Percentiles rank a stretch among this genome's conserved stretches.
Evolutionary conservation across 2,329 filamentous ascomycete genomes (phyloP).

Genomic region (Fusarium sp.): DNA sequence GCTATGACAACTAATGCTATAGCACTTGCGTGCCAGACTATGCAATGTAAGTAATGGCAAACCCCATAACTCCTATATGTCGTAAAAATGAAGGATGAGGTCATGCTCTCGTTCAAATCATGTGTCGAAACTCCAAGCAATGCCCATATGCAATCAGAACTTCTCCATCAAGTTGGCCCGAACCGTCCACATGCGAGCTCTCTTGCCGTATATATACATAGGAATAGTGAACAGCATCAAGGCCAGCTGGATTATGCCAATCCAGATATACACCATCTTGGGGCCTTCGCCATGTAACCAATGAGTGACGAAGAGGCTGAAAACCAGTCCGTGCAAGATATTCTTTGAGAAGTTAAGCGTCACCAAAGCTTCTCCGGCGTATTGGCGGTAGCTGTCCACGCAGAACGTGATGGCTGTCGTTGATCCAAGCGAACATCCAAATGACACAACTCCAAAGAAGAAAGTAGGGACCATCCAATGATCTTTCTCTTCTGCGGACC

Average conservation of each 20-base stretch:
- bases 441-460: conserved; percentile 92
- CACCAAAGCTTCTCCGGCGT: conserved; percentile 92
- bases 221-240: conserved; percentile 81
- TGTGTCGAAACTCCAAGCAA: conserved; percentile 19
- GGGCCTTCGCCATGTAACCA: conserved; percentile 84
- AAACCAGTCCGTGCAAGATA: conserved; percentile 88
- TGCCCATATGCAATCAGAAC: conserved; percentile 50
- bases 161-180: conserved; percentile 88
- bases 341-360: conserved; percentile 97
- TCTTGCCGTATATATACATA: conserved; percentile 94
- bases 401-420: conserved; percentile 95
- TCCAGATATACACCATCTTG: conserved; percentile 81
- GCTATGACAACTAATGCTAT: not conserved
- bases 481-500: conserved; percentile 81
- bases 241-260: conserved; percentile 87
- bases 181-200: conserved; percentile 93
- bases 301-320: conserved; percentile 85
- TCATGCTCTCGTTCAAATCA: not conserved
- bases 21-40: conserved; percentile 2
- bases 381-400: conserved; percentile 92
- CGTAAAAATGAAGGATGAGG: not conserved
- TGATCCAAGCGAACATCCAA: conserved; percentile 89
- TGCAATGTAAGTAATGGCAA: conserved; percentile 5
- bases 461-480: conserved; percentile 91
- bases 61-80: not conserved